These are phyloP conservation scores for Gigaspora rosea DNA, from an alignment of 192 early-diverging fungal species.

Conservation along the genomic window DNA sequence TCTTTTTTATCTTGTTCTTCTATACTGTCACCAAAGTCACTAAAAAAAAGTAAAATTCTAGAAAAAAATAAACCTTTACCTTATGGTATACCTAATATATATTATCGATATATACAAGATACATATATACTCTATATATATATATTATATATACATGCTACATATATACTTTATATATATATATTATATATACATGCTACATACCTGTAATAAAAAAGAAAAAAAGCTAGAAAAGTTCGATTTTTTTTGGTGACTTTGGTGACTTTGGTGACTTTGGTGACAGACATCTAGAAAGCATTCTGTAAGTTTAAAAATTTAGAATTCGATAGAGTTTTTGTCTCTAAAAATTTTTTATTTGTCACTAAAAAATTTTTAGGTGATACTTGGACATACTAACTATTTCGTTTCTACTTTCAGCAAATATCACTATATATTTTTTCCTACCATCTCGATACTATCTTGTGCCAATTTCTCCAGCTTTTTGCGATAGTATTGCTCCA, in stretches of 20 bases:
- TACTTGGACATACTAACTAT: constrained; percentile 17
- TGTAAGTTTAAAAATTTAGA: constrained; percentile 10
- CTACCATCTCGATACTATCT: not conserved
- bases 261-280: constrained; percentile 22
- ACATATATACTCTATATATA: constrained; percentile 17
- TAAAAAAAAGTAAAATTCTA: constrained; percentile 28
- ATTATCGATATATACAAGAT: constrained; percentile 14
- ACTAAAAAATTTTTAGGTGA: constrained; percentile 26
- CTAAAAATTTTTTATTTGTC: constrained; percentile 5
- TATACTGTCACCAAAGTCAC: constrained; percentile 28
- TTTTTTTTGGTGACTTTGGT: too few relatives aligned
- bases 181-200: not conserved
- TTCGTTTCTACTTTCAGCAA: not conserved
- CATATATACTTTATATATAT: constrained; percentile 1
- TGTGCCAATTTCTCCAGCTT: too few relatives aligned
- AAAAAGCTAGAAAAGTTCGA: constrained; percentile 26
- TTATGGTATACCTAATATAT: constrained; percentile 14
- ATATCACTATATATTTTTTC: constrained; percentile 21
- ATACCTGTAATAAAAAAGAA: constrained; percentile 18
- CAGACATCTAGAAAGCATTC: constrained; percentile 23
- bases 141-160: not conserved
- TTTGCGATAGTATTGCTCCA: too few relatives aligned
- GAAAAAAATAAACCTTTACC: constrained; percentile 15
- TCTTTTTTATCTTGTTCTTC: constrained; percentile 30
- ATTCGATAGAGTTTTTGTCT: constrained; percentile 11